Conservation (phyloP, 78 protist species). For the Dictyostelium purpureum region DNA sequence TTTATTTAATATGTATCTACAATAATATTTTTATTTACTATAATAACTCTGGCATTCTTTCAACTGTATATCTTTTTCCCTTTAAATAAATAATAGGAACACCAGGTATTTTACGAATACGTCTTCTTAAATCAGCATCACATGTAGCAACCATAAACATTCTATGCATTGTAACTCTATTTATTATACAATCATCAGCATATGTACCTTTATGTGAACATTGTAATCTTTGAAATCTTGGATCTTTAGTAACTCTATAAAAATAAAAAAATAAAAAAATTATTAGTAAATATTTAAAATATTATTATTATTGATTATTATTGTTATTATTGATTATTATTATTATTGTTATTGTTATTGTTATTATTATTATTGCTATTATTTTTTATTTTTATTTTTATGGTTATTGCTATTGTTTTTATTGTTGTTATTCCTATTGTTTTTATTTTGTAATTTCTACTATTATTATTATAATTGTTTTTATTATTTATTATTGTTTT, state of each 20-base stretch:
- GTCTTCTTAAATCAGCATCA: conserved; percentile 97
- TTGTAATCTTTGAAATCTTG: conserved; percentile 95
- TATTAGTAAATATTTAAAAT: background rate
- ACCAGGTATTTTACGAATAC: conserved; percentile 98
- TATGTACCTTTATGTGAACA: conserved; percentile 97
- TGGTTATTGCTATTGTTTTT: too few species aligned
- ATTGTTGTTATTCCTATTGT: too few species aligned
- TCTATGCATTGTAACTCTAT: conserved; percentile 89
- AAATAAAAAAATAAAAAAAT: background rate
- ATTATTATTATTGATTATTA: too few species aligned
- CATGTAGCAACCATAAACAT: conserved; percentile 97
- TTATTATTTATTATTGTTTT: background rate
- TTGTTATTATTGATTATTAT: too few species aligned
- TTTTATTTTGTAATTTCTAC: too few species aligned
- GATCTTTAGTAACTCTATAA: conserved; percentile 95
- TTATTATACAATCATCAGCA: conserved; percentile 99
- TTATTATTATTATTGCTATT: too few species aligned
- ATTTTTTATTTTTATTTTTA: too few species aligned
- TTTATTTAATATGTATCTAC: too few species aligned
- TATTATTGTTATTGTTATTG: too few species aligned
- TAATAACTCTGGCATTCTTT: conserved; percentile 96
- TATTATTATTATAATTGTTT: background rate
- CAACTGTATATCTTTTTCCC: conserved; percentile 91
- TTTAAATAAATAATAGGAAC: conserved; percentile 97
- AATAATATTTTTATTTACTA: too few species aligned